phyloP scores from a whole-genome alignment of 495 filamentous ascomycete genomes.

The Penicillium arizonense region DNA sequence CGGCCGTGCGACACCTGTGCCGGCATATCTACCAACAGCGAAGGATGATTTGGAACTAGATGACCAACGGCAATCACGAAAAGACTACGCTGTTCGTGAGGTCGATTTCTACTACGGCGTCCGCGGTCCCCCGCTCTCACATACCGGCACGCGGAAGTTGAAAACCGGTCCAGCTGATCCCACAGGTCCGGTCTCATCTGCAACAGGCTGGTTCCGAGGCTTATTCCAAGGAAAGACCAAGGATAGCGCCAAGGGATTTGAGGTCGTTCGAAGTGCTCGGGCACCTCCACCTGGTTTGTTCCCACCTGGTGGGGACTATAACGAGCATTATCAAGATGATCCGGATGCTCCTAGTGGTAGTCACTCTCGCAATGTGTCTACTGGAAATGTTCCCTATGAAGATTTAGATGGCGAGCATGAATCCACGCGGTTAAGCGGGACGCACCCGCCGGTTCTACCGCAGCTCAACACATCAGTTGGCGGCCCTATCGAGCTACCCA shows the following conservation, averaged over 20 bases:
- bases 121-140: slow-evolving; percentile 82
- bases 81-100: slow-evolving; percentile 89
- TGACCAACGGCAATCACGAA: slow-evolving; percentile 46
- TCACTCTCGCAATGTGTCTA: slow-evolving; percentile 31
- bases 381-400: slow-evolving; percentile 40
- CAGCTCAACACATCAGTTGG: slow-evolving; percentile 52
- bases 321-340: slow-evolving; percentile 58
- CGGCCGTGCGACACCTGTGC: slow-evolving; percentile 50
- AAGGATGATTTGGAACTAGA: slow-evolving; percentile 57
- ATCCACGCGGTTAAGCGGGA: slow-evolving; percentile 8
- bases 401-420: slow-evolving; percentile 44
- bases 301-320: slow-evolving; percentile 42
- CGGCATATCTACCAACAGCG: slow-evolving; percentile 48
- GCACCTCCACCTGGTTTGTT: slow-evolving; percentile 50
- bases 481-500: slow-evolving; percentile 63
- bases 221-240: slow-evolving; percentile 81
- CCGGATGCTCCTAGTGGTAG: slow-evolving; percentile 34
- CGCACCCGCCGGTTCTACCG: slow-evolving; percentile 54
- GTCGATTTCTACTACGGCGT: slow-evolving; percentile 95
- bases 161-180: slow-evolving; percentile 95
- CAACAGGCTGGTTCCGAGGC: slow-evolving; percentile 81
- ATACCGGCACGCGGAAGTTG: slow-evolving; percentile 74
- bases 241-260: slow-evolving; percentile 90
- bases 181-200: slow-evolving; percentile 81
- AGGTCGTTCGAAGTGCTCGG: slow-evolving; percentile 85